Percentiles rank a stretch among this genome's conserved stretches.
Conservation (phyloP, 805 yeast genomes). For the Dipodascopsis uninucleata region DNA sequence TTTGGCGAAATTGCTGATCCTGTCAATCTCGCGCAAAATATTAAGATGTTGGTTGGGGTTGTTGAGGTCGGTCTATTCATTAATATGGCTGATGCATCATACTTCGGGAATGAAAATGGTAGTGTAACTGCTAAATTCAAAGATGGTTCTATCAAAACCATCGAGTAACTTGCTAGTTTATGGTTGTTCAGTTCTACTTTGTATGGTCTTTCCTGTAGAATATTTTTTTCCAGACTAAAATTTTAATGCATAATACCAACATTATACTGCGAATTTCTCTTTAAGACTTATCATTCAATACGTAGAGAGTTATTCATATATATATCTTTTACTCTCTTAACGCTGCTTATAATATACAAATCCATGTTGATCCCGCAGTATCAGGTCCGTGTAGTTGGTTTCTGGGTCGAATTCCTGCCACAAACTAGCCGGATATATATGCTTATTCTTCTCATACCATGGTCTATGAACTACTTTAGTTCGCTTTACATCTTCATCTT, state of each 20-base stretch:
- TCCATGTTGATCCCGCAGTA: constrained; percentile 30
- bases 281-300: not conserved
- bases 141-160: constrained; percentile 17
- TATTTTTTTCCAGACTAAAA: not conserved
- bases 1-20: constrained; percentile 65
- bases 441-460: constrained; percentile 35
- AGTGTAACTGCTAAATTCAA: constrained; percentile 36
- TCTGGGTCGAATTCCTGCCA: constrained; percentile 35
- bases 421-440: constrained; percentile 32
- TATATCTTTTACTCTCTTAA: not conserved
- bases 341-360: constrained; percentile 22
- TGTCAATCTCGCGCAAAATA: constrained; percentile 51
- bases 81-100: constrained; percentile 69
- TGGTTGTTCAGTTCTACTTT: too few relatives aligned
- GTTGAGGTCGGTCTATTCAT: constrained; percentile 92
- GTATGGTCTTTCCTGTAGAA: not conserved
- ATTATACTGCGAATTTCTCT: not conserved
- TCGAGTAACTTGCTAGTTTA: too few relatives aligned
- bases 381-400: constrained; percentile 30
- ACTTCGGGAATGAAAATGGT: constrained; percentile 86
- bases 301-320: not conserved
- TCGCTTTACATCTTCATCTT: constrained; percentile 13
- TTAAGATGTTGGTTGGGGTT: constrained; percentile 82
- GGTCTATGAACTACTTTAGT: constrained; percentile 31
- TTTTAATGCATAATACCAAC: not conserved